Percentiles rank a stretch among this genome's conserved stretches.
phyloP scores from a whole-genome alignment of 2,329 filamentous ascomycete species.

The Bertia moriformis region DNA sequence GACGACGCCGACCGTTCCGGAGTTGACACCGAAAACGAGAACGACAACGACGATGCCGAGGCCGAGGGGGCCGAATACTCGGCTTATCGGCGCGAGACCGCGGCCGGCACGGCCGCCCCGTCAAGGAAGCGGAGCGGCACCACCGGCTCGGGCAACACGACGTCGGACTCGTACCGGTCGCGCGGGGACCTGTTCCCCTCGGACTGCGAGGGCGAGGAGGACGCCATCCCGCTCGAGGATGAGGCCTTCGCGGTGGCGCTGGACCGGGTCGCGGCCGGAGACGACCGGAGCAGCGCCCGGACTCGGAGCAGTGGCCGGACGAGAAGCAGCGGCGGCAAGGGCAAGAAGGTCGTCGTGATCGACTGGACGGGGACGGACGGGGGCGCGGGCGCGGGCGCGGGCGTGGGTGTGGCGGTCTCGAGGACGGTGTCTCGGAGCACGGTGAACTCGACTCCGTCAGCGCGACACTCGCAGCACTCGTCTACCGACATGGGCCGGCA shows the following conservation, averaged over 20 bases:
- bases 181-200: constrained; percentile 83
- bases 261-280: constrained; percentile 60
- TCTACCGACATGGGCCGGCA: no score
- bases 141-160: constrained; percentile 61
- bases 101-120: neutral
- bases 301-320: constrained; percentile 44
- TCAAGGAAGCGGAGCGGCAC: constrained; percentile 61
- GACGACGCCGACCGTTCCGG: constrained; percentile 37
- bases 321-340: constrained; percentile 10
- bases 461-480: no score
- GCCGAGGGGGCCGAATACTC: constrained; percentile 4
- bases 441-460: no score
- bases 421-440: constrained; percentile 45
- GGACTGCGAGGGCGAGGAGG: constrained; percentile 72
- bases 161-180: constrained; percentile 69
- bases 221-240: constrained; percentile 82
- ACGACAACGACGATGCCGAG: constrained; percentile 9
- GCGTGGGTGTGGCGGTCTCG: constrained; percentile 13
- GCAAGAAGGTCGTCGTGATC: no score
- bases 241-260: constrained; percentile 80
- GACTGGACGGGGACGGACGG: no score
- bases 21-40: no score
- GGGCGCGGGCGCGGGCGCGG: no score
- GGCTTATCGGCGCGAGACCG: neutral
- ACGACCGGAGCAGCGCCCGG: constrained; percentile 58